Base-by-base conservation (phyloP, 768 basidiomycete genomes). In the Mycena capillaripes region DNA sequence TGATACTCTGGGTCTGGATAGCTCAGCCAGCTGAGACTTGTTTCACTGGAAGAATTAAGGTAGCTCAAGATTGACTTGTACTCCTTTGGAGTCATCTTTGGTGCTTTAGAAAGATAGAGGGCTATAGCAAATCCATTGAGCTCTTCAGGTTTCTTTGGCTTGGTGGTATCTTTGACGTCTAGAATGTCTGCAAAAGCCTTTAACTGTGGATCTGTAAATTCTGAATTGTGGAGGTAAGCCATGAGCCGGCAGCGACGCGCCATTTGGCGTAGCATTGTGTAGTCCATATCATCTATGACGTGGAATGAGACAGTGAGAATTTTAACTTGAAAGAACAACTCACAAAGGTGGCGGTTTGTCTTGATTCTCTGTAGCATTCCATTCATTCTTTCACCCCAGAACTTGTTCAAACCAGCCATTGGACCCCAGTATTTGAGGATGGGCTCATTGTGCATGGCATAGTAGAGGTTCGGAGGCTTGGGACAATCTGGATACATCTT, bases 351-450 rank as follows among this genome's bases (percentile, higher is more conserved):
- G 0, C 36, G 23, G 36, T 75, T 72, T 17, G 74, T 75, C 42
- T 63, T 65, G 12, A 70, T 67, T 46, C 58, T 44, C 32, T 59
- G 53, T 10, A 73, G 56, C 29, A 52, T 38, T 9, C 69, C 69
- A 71, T 76, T 76, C 40, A 71, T 11, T 38, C 57, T 29, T 65
- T 76, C 75, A 38, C 72, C 71, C 32, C 58, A 65, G 52, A 73
- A 73, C 52, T 76, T 69, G 66, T 58, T 68, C 17, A 76, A 36
- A 19, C 36, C n/a, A 50, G 72, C n/a, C n/a, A n/a, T n/a, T n/a
- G n/a, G n/a, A n/a, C n/a, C n/a, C n/a, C n/a, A n/a, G n/a, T n/a
- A n/a, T n/a, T n/a, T n/a, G n/a, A n/a, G n/a, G n/a, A n/a, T n/a
- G n/a, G n/a, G n/a, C n/a, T n/a, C n/a, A n/a, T n/a, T n/a, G n/a